Evolutionary conservation across 2,329 filamentous ascomycete genomes (phyloP).

Genomic region (Xylaria sp.): DNA sequence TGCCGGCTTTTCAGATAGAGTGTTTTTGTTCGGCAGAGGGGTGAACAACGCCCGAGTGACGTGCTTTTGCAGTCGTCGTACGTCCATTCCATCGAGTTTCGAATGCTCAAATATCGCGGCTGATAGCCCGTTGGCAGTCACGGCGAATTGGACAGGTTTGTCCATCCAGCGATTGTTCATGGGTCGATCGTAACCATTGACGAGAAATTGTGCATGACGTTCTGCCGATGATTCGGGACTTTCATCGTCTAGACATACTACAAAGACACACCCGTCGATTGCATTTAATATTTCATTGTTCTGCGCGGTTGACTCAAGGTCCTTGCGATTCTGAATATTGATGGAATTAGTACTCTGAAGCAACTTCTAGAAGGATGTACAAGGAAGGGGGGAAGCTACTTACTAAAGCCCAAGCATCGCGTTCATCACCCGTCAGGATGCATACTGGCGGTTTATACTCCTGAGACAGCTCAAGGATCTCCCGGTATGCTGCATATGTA

Average conservation of each 20-base stretch:
- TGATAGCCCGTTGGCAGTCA: slow-evolving; percentile 36
- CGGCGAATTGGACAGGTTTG: slow-evolving; percentile 33
- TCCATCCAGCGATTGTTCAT: slow-evolving; percentile 38
- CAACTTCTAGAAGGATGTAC: no score
- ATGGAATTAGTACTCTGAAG: no score
- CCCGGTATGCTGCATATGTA: slow-evolving; percentile 20
- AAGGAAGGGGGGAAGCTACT: slow-evolving; percentile 1
- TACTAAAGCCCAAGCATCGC: slow-evolving; percentile 34
- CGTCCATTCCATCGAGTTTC: slow-evolving; percentile 38
- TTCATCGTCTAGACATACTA: slow-evolving; percentile 38
- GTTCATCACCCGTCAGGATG: slow-evolving; percentile 35
- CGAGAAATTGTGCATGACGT: slow-evolving; percentile 31
- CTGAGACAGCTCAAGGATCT: slow-evolving; percentile 27
- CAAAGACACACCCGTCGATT: slow-evolving; percentile 33
- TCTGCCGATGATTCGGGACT: slow-evolving; percentile 21
- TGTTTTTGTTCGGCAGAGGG: not conserved
- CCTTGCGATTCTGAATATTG: no score
- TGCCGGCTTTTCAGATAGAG: not conserved
- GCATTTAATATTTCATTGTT: slow-evolving; percentile 2
- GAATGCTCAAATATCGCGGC: slow-evolving; percentile 34
- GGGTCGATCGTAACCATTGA: slow-evolving; percentile 20
- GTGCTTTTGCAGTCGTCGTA: slow-evolving; percentile 23
- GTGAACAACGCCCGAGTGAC: no score
- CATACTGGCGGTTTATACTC: slow-evolving; percentile 15
- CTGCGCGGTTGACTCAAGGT: no score